Percentiles rank a stretch among this genome's conserved stretches.
These are phyloP conservation scores for Aspergillus hiratsukae DNA, from an alignment of 2,329 filamentous ascomycete genomes.

Conservation along the genomic window DNA sequence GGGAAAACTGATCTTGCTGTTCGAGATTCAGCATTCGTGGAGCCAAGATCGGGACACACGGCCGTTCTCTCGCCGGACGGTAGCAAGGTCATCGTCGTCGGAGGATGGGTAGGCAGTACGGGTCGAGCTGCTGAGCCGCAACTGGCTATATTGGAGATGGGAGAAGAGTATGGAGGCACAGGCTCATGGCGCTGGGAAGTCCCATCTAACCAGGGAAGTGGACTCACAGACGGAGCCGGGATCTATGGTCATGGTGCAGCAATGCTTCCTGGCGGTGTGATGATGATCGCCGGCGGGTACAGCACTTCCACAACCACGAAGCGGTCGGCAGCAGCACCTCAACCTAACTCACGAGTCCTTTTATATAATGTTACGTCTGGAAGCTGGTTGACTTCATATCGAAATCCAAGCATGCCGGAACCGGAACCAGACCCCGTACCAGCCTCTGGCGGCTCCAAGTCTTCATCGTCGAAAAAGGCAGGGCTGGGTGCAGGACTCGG, in stretches of 20 bases:
- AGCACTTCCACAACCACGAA: conserved; percentile 43
- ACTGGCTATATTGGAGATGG: conserved; percentile 70
- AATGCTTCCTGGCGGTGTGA: conserved; percentile 57
- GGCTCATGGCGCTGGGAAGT: conserved; percentile 43
- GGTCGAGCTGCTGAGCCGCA: conserved; percentile 74
- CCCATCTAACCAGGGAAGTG: conserved; percentile 36
- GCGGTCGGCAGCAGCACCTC: conserved; percentile 27
- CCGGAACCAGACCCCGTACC: conserved; percentile 11
- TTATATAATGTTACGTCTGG: conserved; percentile 61
- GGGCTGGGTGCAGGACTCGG: conserved; percentile 64
- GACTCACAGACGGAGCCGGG: conserved; percentile 42
- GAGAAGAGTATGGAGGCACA: conserved; percentile 61
- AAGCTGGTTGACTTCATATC: conserved; percentile 55
- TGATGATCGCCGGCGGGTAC: conserved; percentile 60
- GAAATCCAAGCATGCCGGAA: conserved; percentile 38
- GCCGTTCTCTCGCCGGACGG: conserved; percentile 78
- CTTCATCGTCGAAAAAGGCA: conserved; percentile 43
- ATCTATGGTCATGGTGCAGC: conserved; percentile 59
- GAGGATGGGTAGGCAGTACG: conserved; percentile 88
- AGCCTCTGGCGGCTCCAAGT: conserved; percentile 10
- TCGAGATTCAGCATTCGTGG: conserved; percentile 51
- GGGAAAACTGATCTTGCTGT: conserved; percentile 55
- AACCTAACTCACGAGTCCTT: conserved; percentile 45
- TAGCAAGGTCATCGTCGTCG: conserved; percentile 69
- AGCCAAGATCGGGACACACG: conserved; percentile 85